Base-by-base conservation (phyloP, 1,284 basidiomycete species). In the Omphalotus olearius region DNA sequence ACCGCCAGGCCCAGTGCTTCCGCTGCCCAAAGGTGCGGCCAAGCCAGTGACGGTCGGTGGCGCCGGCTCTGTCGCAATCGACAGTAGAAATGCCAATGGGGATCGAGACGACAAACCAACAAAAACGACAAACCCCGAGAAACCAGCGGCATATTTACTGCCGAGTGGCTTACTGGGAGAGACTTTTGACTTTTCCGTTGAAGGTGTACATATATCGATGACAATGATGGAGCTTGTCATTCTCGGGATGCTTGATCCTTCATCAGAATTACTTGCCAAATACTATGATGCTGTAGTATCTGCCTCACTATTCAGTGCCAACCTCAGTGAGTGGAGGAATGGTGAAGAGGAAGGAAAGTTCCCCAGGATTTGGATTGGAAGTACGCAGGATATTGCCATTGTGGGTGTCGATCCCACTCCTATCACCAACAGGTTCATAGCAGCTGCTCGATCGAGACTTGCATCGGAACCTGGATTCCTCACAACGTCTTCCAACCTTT, bases 351-450 rank as follows among this genome's bases (percentile, higher is more conserved):
- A 33, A 10, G 13, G 2, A 13, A 33, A 3, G 30, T 23, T 50
- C 30, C 48, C 48, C 13, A 50, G 18, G 20, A 40, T 42, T n/a
- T 50, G 48, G 48, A 37, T 50, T 13, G 48, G 48, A n/a, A 42
- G 48, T 33, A 28, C 25, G 18, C 40, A 40, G 17, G 48, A 50
- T 40, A 38, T 50, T 4, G 40, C 37, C n/a, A 35, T 50, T 43
- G 26, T 43, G n/a, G 30, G 41, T 20, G 40, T 9, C 48, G 16
- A 44, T 20, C 16, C 7, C 23, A 23, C 23, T 23, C 23, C 23
- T 23, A 23, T 23, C 5, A 5, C 23, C 23, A 23, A 23, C 5
- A 23, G 23, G 23, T 3, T 23, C n/a, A 16, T 40, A 20, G 16
- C n/a, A 10, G 38, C 16, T 40, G 38, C 16, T 40, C 6, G 16